A percentile compares a stretch with the other conserved stretches of the same genome.
Evolutionary conservation across 345 rosid genomes (phyloP).

Genomic region (Erodium maritimum): DNA sequence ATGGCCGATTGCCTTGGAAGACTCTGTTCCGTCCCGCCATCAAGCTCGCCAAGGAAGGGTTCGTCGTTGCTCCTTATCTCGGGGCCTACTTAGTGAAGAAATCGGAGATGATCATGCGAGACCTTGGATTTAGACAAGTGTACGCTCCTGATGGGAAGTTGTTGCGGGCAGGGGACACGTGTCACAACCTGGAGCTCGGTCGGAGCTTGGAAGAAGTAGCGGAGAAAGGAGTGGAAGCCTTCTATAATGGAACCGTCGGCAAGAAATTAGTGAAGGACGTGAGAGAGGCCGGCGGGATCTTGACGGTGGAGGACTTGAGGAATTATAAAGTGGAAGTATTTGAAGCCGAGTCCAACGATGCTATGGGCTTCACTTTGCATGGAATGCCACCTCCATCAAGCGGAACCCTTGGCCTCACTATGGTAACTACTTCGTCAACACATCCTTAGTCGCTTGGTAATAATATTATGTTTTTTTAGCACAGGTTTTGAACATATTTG

Average conservation of each 20-base stretch:
- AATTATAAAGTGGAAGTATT: slow-evolving; percentile 53
- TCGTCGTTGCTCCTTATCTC: slow-evolving; percentile 53
- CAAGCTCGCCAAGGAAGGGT: slow-evolving; percentile 53
- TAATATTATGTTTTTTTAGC: too few species aligned
- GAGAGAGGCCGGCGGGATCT: slow-evolving; percentile 64
- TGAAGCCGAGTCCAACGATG: slow-evolving; percentile 44
- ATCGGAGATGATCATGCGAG: slow-evolving; percentile 24
- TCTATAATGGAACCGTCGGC: slow-evolving; percentile 62
- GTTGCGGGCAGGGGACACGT: slow-evolving; percentile 48
- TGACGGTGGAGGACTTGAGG: slow-evolving; percentile 78
- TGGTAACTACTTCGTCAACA: too few species aligned
- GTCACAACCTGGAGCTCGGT: slow-evolving; percentile 52
- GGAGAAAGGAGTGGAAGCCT: slow-evolving; percentile 58
- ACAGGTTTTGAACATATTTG: slow-evolving; percentile 67
- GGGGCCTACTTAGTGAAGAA: slow-evolving; percentile 20
- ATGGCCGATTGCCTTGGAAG: slow-evolving; percentile 70
- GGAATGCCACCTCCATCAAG: slow-evolving; percentile 96
- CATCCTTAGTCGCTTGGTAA: too few species aligned
- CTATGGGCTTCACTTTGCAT: slow-evolving; percentile 49
- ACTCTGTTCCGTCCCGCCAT: slow-evolving; percentile 60
- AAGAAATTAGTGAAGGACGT: slow-evolving; percentile 64
- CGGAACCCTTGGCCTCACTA: slow-evolving; percentile 54
- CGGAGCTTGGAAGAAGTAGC: slow-evolving; percentile 48
- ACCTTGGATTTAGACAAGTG: slow-evolving; percentile 54
- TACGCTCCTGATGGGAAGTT: slow-evolving; percentile 43